Evolutionary conservation across 192 early-diverging fungal species (phyloP).

Genomic region (Linnemannia hyalina): DNA sequence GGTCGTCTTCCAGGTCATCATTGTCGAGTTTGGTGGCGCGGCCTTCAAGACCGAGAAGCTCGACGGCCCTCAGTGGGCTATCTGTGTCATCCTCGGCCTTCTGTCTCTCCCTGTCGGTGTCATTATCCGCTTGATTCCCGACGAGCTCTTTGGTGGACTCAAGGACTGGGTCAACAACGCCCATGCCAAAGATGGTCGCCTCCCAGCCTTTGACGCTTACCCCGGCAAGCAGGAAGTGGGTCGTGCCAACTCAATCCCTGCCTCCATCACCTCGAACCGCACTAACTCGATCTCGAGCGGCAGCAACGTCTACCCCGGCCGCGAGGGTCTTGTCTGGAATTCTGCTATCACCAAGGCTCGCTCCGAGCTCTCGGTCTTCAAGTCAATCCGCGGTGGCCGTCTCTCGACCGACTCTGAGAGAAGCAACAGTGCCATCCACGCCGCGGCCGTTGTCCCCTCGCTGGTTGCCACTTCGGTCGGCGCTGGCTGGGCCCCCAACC

Average conservation of each 20-base stretch:
- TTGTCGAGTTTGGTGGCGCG: constrained; percentile 87
- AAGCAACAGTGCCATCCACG: constrained; percentile 35
- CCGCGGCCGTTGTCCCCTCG: constrained; percentile 55
- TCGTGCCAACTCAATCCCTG: constrained; percentile 44
- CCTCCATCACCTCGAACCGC: constrained; percentile 33
- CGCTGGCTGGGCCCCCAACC: constrained; percentile 58
- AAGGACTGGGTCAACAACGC: constrained; percentile 35
- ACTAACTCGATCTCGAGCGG: constrained; percentile 38
- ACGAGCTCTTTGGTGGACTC: constrained; percentile 61
- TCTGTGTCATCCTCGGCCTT: constrained; percentile 82
- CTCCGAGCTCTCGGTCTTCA: constrained; percentile 55
- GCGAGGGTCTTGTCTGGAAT: constrained; percentile 65
- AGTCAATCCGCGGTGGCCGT: constrained; percentile 57
- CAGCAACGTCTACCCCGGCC: constrained; percentile 37
- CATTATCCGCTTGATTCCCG: constrained; percentile 86
- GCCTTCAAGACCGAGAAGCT: constrained; percentile 86
- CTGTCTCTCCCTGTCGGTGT: constrained; percentile 87
- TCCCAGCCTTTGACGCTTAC: constrained; percentile 51
- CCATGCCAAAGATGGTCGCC: not conserved
- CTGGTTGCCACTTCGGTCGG: constrained; percentile 58
- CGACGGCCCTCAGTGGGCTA: constrained; percentile 80
- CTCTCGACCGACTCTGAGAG: constrained; percentile 46
- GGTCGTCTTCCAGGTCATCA: constrained; percentile 84
- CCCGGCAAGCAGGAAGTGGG: constrained; percentile 16
- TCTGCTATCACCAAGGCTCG: constrained; percentile 56